Evolutionary conservation across 2,329 filamentous ascomycete species (phyloP).

Genomic region (Ceratocystis smalleyi): DNA sequence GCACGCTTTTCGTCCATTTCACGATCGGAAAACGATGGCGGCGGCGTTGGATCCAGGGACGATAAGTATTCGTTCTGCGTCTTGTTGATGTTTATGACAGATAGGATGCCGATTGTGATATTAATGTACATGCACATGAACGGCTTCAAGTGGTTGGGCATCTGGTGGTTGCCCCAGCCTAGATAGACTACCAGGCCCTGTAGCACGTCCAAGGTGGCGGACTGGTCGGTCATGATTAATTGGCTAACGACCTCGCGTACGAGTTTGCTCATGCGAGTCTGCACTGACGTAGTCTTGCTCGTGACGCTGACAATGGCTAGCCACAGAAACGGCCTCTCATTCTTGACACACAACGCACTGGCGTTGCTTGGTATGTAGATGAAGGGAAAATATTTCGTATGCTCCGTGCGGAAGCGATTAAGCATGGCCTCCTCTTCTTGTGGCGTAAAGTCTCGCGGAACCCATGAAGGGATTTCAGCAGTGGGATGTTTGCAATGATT

Average conservation of each 20-base stretch:
- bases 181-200: constrained; percentile 22
- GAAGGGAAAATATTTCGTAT: constrained; percentile 22
- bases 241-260: constrained; percentile 21
- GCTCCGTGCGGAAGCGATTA: constrained; percentile 19
- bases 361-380: constrained; percentile 19
- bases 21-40: constrained; percentile 12
- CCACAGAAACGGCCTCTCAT: constrained; percentile 27
- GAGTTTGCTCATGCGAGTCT: constrained; percentile 19
- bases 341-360: constrained; percentile 20
- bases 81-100: constrained; percentile 13
- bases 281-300: constrained; percentile 19
- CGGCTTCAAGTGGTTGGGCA: constrained; percentile 6
- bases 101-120: constrained; percentile 11
- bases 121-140: constrained; percentile 12
- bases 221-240: constrained; percentile 20
- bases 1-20: constrained; percentile 16
- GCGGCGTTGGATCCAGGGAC: not conserved
- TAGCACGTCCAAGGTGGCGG: constrained; percentile 21
- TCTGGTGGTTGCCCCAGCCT: constrained; percentile 21
- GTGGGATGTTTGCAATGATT: not conserved
- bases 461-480: constrained; percentile 8
- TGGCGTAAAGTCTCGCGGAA: constrained; percentile 4
- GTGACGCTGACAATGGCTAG: constrained; percentile 25
- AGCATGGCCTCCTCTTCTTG: constrained; percentile 11
- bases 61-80: constrained; percentile 9